Base-by-base conservation (phyloP, 2,329 filamentous ascomycete species). In the Calonectria multiphialidica region DNA sequence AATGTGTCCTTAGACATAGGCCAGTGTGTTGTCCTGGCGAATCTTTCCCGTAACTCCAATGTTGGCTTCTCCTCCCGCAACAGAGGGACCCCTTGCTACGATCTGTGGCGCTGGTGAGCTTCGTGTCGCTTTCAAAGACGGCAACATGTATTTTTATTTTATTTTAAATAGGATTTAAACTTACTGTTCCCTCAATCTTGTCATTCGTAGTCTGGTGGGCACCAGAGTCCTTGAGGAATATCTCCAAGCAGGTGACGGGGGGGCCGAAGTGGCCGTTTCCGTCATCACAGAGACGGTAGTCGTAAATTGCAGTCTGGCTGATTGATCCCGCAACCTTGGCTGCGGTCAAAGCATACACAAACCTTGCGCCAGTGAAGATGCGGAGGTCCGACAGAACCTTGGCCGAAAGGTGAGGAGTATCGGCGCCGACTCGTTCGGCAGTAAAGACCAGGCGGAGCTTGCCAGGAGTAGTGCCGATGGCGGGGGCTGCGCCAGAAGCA, bases 271-370 rank as follows among this genome's bases (percentile, higher is more conserved):
- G 95, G 75, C 81, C 78, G 63, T 78, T 75, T 64, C 74, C 77
- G 50, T 83, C 81, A 47, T 82, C 83, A 44, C 83, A 85, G 73
- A 89, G 88, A 76, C 96, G 88, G 83, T 98, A 98, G 82, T 98
- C 96, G 80, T 94, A 97, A 45, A 96, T 89, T 73, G 94, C 92
- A 9, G 94, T 98, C 85, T 98, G 96, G 1, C 93, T 88, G n/a
- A 98, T 90, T 1, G 96, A 93, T 44, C 97, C 97, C 2, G 96
- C 96, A n/a, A 98, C 94, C 72, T 91, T 90, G 28, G 95, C 87
- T 1, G 94, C 92, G 21, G 95, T 94, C 67, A 99, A 88, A 3
- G 95, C 96, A 82, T 98, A 98, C 63, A 97, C 88, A 69, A 98
- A 88, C 64, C 95, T 91, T 2, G 95, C 93, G 33, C 93, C 91